These are phyloP conservation scores for Omphalotus guepiniiformis DNA, from an alignment of 768 basidiomycete species.

Conservation along the genomic window DNA sequence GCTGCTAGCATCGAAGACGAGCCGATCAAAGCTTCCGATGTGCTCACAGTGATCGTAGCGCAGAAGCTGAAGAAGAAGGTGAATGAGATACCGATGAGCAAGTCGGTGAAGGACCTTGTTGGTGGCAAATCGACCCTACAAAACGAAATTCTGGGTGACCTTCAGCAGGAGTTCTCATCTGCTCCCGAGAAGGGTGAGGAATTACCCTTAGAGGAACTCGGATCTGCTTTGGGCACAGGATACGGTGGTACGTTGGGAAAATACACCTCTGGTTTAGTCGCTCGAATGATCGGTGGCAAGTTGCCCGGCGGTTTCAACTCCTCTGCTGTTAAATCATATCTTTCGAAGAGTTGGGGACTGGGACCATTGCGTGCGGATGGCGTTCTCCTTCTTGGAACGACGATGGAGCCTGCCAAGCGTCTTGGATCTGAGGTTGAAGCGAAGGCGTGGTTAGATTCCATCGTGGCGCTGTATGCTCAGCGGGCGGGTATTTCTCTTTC, in stretches of 20 bases:
- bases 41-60: constrained; percentile 83
- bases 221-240: constrained; percentile 74
- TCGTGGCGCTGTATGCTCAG: constrained; percentile 83
- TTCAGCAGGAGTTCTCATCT: constrained; percentile 91
- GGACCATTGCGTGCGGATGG: constrained; percentile 86
- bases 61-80: constrained; percentile 98
- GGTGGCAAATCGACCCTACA: constrained; percentile 98
- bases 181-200: constrained; percentile 99
- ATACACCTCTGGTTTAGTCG: constrained; percentile 85
- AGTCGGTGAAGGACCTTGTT: constrained; percentile 97
- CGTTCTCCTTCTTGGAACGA: constrained; percentile 86
- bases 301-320: constrained; percentile 99
- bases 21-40: constrained; percentile 88
- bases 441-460: constrained; percentile 87
- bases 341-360: constrained; percentile 94
- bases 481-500: constrained; percentile 84
- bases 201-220: constrained; percentile 92
- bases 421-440: constrained; percentile 88
- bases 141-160: constrained; percentile 96
- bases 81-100: constrained; percentile 82
- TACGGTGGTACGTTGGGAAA: constrained; percentile 89
- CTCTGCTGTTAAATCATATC: constrained; percentile 83
- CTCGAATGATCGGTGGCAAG: constrained; percentile 89
- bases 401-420: constrained; percentile 92
- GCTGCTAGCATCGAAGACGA: constrained; percentile 82